Evolutionary conservation across 164 flowering plant genomes (phyloP).

Genomic region (Nelumbo lutea): DNA sequence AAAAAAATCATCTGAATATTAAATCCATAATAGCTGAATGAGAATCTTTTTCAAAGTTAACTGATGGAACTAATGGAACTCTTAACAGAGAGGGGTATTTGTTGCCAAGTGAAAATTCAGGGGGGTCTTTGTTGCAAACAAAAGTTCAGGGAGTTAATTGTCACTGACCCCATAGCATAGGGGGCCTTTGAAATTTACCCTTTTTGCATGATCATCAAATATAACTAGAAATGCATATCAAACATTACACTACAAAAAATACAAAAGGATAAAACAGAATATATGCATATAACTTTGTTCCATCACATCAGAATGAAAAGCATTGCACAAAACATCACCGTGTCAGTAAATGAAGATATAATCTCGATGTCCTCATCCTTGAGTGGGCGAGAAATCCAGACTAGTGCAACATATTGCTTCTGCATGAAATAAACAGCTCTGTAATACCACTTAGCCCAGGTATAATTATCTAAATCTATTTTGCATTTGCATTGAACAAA

Average conservation of each 20-base stretch:
- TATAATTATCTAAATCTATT: background rate
- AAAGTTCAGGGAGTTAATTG: no score
- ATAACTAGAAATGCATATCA: no score
- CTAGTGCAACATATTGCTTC: slow-evolving; percentile 96
- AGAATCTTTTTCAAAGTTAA: no score
- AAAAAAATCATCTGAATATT: no score
- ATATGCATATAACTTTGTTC: background rate
- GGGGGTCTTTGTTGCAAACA: no score
- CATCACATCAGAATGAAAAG: background rate
- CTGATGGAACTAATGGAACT: no score
- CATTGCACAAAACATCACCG: slow-evolving; percentile 38
- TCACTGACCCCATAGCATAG: no score
- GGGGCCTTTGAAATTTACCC: no score
- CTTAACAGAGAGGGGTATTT: no score
- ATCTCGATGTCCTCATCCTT: slow-evolving; percentile 54
- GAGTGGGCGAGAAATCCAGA: slow-evolving; percentile 87
- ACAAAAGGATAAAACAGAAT: background rate
- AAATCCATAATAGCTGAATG: no score
- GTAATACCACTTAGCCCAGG: background rate
- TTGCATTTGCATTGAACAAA: background rate
- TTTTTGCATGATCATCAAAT: no score
- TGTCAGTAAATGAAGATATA: slow-evolving; percentile 58
- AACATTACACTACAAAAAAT: background rate
- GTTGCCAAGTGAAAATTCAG: no score
- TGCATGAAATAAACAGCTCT: slow-evolving; percentile 29